Conservation (phyloP, 768 basidiomycete species). For the Cyclocybe cylindracea region DNA sequence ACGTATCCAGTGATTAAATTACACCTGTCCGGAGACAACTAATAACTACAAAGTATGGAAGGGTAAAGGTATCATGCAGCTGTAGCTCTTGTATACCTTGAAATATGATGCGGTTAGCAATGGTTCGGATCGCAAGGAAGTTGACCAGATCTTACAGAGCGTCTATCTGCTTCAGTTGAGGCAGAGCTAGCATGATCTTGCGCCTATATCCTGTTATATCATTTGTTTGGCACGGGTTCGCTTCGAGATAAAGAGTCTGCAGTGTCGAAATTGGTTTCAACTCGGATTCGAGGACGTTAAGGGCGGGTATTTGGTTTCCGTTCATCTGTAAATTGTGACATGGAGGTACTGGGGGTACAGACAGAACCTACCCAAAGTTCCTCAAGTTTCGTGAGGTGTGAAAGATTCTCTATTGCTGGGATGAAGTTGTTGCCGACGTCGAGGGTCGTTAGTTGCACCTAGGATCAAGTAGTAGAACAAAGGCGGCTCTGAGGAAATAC, state of each 20-base stretch:
- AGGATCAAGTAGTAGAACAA: neutral
- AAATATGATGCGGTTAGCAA: neutral
- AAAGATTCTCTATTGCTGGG: constrained; percentile 74
- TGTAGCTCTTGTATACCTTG: constrained; percentile 18
- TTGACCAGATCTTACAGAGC: constrained; percentile 71
- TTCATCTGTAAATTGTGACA: constrained; percentile 61
- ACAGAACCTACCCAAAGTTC: constrained; percentile 83
- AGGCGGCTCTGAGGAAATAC: neutral
- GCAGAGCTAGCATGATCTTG: constrained; percentile 86
- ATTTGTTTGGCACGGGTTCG: constrained; percentile 84
- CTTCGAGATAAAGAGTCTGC: constrained; percentile 92
- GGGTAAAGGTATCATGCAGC: neutral
- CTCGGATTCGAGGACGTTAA: constrained; percentile 68
- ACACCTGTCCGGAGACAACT: neutral
- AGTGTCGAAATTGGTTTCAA: constrained; percentile 61
- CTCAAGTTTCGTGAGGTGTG: constrained; percentile 75
- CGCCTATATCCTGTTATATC: constrained; percentile 82
- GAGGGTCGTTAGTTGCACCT: constrained; percentile 77
- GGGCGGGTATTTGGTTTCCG: constrained; percentile 78
- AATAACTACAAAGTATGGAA: neutral
- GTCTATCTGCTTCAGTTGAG: constrained; percentile 92
- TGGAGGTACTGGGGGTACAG: neutral
- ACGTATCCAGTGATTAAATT: no score
- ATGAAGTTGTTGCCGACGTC: constrained; percentile 90
- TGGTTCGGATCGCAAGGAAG: neutral